Evolutionary conservation across 768 basidiomycete species (phyloP), one percentile per base, ranked within the genome.

Genomic region (Lepiota brunneoincarnata): DNA sequence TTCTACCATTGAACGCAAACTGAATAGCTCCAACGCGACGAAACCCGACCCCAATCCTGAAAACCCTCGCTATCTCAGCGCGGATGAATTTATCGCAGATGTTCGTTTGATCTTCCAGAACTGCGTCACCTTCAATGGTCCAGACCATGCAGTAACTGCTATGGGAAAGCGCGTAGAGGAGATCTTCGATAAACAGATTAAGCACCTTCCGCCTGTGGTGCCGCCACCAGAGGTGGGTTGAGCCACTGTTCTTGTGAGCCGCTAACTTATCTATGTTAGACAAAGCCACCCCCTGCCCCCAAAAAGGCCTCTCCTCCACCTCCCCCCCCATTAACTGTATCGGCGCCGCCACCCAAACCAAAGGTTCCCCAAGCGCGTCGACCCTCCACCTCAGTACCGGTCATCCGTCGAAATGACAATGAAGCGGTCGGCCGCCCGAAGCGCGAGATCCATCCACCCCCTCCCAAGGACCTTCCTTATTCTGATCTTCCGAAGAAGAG

Each of bases 391-490:
- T 87, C 91, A 9, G 78, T 91, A 2, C 92, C 93, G 38, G 82
- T 84, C 54, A 90, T 93, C 60, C 82, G 93, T 51, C 89, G 93
- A 42, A 87, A 85, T 21, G 91, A 92, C 4, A 77, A 79, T 24
- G 75, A 77, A 56, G 74, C 70, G 20, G 66, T 78, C 21, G 80
- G 81, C 20, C 85, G 97, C n/a, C 96, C 96, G 1, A 98, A 98
- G 73, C 91, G 97, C 50, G 97, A 99, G 69, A 95, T 98, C 24
- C 96, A 98, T 65, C 92, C 96, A 3, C 96, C 95, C 10, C 89
- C 93, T 18, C 86, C 93, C 0, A 95, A 93, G 69, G 96, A 98
- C 63, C 70, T 94, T 9, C 81, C 87, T 0, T 97, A 96, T 66
- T 82, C 82, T 11, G 91, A 92, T 65, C 77, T 65, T 2, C 86